Evolutionary conservation across 805 yeast species (phyloP), one percentile per base, ranked within the genome.

Genomic region (Lipomyces spencermartinsiae): DNA sequence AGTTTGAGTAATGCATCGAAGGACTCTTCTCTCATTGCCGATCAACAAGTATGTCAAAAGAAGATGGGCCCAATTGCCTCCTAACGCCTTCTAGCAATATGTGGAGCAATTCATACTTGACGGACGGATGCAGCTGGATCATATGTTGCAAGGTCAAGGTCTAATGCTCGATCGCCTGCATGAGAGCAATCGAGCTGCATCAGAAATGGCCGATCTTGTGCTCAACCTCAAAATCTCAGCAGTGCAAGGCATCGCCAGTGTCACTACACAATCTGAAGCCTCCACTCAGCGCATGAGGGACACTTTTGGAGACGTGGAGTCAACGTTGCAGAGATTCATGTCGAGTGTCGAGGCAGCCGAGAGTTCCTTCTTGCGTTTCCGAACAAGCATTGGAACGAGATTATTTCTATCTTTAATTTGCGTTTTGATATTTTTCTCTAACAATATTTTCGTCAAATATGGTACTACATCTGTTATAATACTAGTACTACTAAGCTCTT

Each of bases 241-340:
- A 5, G 49, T 22, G 60, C 14, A 57, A 0, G 49, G 49, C 34
- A 35, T 57, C 31, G n/a, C 29, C 16, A 31, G 34, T 19, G 25
- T 57, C 31, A 35, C 60, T 25, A 33, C 29, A 14, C 60, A 57
- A 22, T 57, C 60, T 25, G 60, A 57, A 12, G 34, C 31, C 16
- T n/a, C 37, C 4, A 57, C 60, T 25, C 43, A 31, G 25, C 29
- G 29, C n/a, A 25, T 57, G 25, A 29, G 10, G 57, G 37, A 57
- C 31, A 35, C 60, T 2, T 57, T 57, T 31, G 60, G 25, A 19
- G 34, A 35, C n/a, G 60, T 57, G 6, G 31, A 39, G 43, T 35
- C 29, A 25, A 57, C 19, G 31, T 14, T 57, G 29, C 35, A 57
- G 49, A 25, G 49, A 14, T 57, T 57, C 10, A 33, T 31, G 25